phyloP scores from a whole-genome alignment of 345 rosid species.

The Cardiospermum halicacabum region DNA sequence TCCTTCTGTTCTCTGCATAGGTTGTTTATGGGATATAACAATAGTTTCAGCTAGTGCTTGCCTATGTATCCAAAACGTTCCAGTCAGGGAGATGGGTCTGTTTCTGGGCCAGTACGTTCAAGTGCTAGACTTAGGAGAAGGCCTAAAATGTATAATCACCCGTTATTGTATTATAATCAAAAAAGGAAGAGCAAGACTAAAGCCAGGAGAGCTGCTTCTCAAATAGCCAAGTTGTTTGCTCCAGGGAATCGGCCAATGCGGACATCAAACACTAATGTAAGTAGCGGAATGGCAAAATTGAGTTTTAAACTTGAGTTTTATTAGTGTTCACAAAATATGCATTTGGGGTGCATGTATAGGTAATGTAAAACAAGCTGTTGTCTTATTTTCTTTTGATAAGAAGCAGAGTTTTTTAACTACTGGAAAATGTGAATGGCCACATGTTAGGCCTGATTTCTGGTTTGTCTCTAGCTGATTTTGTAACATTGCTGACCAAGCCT shows the following conservation, averaged over 20 bases:
- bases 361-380: neutral
- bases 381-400: neutral
- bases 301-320: neutral
- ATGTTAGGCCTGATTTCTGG: neutral
- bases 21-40: slow-evolving; percentile 47
- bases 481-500: neutral
- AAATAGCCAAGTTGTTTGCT: slow-evolving; percentile 77
- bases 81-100: slow-evolving; percentile 83
- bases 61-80: slow-evolving; percentile 83
- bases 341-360: neutral
- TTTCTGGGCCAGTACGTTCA: slow-evolving; percentile 75
- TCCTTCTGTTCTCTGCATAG: slow-evolving; percentile 2
- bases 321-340: neutral
- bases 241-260: slow-evolving; percentile 56
- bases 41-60: slow-evolving; percentile 35
- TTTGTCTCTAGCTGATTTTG: neutral
- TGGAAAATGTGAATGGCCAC: neutral
- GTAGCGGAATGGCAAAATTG: slow-evolving; percentile 7
- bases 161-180: slow-evolving; percentile 62
- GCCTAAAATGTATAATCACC: slow-evolving; percentile 62
- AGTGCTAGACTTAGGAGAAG: slow-evolving; percentile 93
- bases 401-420: neutral
- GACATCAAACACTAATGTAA: slow-evolving; percentile 55
- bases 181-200: slow-evolving; percentile 77
- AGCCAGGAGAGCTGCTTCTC: slow-evolving; percentile 90